Percentiles rank a stretch among this genome's conserved stretches.
Evolutionary conservation across 2,329 filamentous ascomycete species (phyloP).

Genomic region (Cephalotrichum gorgonifer): DNA sequence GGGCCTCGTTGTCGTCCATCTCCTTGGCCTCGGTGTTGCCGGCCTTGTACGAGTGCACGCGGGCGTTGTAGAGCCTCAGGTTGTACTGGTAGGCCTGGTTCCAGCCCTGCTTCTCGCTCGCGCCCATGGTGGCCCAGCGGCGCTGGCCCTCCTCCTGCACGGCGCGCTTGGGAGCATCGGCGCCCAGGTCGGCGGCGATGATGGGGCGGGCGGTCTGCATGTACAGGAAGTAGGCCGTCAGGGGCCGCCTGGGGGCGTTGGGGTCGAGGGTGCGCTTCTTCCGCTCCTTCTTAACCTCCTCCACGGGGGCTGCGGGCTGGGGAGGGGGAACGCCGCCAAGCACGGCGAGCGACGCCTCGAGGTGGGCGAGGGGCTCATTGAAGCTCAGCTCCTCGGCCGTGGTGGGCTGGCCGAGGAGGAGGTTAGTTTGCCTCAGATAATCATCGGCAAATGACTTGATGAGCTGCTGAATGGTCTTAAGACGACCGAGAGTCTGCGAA

Average conservation of each 20-base stretch:
- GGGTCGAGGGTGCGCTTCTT: slow-evolving; percentile 83
- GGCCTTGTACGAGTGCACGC: slow-evolving; percentile 53
- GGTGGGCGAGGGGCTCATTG: slow-evolving; percentile 35
- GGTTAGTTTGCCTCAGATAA: slow-evolving; percentile 82
- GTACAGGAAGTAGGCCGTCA: slow-evolving; percentile 93
- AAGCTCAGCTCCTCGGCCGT: slow-evolving; percentile 34
- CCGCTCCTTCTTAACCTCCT: slow-evolving; percentile 72
- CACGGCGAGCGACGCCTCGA: slow-evolving; percentile 38
- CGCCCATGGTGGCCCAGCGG: slow-evolving; percentile 71
- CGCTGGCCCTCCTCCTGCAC: slow-evolving; percentile 80
- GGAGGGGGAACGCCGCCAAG: slow-evolving; percentile 31
- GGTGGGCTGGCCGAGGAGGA: slow-evolving; percentile 59
- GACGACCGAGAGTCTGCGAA: slow-evolving; percentile 47
- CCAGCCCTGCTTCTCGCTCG: slow-evolving; percentile 62
- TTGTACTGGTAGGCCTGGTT: slow-evolving; percentile 60
- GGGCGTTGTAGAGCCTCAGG: slow-evolving; percentile 54
- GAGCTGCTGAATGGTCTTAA: slow-evolving; percentile 68
- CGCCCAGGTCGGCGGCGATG: slow-evolving; percentile 68
- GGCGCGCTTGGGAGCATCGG: slow-evolving; percentile 70
- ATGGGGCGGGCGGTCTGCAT: slow-evolving; percentile 78
- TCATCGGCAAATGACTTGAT: slow-evolving; percentile 72
- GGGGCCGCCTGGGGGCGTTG: slow-evolving; percentile 85
- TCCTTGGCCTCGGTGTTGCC: slow-evolving; percentile 48
- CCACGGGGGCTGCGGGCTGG: slow-evolving; percentile 23
- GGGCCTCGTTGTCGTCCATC: slow-evolving; percentile 51